Base-by-base conservation (phyloP, 345 rosid genomes). In the Populus euphratica region DNA sequence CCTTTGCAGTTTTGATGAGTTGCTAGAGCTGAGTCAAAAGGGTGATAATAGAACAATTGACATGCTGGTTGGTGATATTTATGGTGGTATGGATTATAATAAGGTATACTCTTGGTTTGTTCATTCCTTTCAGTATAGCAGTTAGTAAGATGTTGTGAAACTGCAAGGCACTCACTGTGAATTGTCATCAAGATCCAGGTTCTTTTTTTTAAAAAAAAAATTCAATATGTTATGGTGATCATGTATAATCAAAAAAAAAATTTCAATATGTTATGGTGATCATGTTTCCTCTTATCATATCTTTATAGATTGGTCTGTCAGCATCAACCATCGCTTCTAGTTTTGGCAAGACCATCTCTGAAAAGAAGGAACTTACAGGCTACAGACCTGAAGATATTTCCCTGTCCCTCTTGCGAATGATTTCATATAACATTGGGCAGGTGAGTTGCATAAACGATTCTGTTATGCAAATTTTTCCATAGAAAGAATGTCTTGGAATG, bases 261-360 rank as follows among this genome's bases (percentile, higher is more conserved):
- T 7, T 0, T 16, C 52, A 52, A 66, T 66, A 31, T 25, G 23
- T 43, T n/a, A 12, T 78, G 31, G 1, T 69, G 31, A 70, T 50
- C 29, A n/a, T 59, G 14, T 76, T 4, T 14, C 8, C n/a, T n/a
- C n/a, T n/a, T n/a, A 76, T 70, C 74, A 18, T 50, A 54, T 70
- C 36, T 17, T 73, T 39, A 31, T 85, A 94, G 98, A 94, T 94
- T 83, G 98, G 93, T 79, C 97, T 96, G 70, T 94, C 99, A 77
- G 97, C 99, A 73, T 91, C 99, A 83, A 94, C 98, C 38, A 96
- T 94, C 74, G 98, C 99, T 69, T 96, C 99, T 75, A 96, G 98
- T 85, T 96, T 96, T 82, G 99, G 99, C 78, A 96, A 96, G 89
- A 83, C 97, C 16, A 94, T 94, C 43, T 91, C 99, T 79, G 98